Evolutionary conservation across 2,329 filamentous ascomycete species (phyloP).

Genomic region (Aspergillus alliaceus): DNA sequence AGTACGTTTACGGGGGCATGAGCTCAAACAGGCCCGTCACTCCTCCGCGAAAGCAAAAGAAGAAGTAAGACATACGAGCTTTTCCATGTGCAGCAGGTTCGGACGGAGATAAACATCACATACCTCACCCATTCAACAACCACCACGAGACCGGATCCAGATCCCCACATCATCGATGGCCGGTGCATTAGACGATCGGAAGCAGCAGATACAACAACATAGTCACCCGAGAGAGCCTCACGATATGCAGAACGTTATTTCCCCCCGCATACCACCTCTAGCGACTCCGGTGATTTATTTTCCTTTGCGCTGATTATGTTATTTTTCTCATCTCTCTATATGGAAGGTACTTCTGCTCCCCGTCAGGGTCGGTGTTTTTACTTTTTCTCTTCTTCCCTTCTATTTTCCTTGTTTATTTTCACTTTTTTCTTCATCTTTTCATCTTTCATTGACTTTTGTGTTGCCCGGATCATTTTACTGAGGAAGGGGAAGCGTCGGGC

Average conservation of each 20-base stretch:
- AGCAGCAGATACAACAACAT: slow-evolving; percentile 19
- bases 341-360: slow-evolving; percentile 27
- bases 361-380: slow-evolving; percentile 21
- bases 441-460: slow-evolving; percentile 12
- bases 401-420: slow-evolving; percentile 12
- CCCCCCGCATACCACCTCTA: slow-evolving; percentile 20
- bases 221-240: slow-evolving; percentile 19
- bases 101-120: slow-evolving; percentile 74
- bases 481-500: slow-evolving; percentile 28
- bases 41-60: slow-evolving; percentile 70
- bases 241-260: slow-evolving; percentile 22
- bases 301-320: slow-evolving; percentile 19
- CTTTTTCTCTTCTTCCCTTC: slow-evolving; percentile 11
- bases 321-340: slow-evolving; percentile 21
- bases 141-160: slow-evolving; percentile 22
- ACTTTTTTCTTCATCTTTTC: slow-evolving; percentile 11
- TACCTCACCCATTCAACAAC: slow-evolving; percentile 26
- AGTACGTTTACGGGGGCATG: slow-evolving; percentile 84
- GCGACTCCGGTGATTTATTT: slow-evolving; percentile 16
- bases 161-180: slow-evolving; percentile 29
- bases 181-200: slow-evolving; percentile 25
- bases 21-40: slow-evolving; percentile 69
- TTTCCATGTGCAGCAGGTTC: slow-evolving; percentile 80
- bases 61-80: slow-evolving; percentile 72
- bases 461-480: slow-evolving; percentile 23